Conservation (phyloP, 208 protist species). For the Leptomonas seymouri region DNA sequence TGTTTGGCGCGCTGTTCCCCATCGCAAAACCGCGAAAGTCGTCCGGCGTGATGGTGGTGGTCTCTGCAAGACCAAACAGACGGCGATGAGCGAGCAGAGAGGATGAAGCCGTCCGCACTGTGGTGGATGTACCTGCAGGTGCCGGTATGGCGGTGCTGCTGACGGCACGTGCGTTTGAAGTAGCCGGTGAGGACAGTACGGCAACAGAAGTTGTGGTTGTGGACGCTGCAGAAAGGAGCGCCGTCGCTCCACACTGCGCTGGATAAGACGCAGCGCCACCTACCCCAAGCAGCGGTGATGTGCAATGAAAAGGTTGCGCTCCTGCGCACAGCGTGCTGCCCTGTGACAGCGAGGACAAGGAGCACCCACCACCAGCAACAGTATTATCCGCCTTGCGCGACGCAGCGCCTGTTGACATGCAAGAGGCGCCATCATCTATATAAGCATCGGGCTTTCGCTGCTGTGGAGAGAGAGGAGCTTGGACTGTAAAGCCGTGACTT, state of each 20-base stretch:
- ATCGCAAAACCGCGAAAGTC: conserved; percentile 8
- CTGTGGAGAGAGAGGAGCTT: not conserved
- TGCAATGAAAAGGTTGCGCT: not conserved
- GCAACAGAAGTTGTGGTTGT: not conserved
- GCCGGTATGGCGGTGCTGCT: not conserved
- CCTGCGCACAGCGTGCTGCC: not conserved
- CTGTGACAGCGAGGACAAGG: not conserved
- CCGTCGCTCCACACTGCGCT: not conserved
- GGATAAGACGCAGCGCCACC: not conserved
- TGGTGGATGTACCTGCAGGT: not conserved
- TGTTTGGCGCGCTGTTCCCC: conserved; percentile 16
- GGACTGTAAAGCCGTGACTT: not conserved
- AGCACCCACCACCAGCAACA: not conserved
- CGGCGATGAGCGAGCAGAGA: conserved; percentile 1
- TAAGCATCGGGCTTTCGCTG: not conserved
- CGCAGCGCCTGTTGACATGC: not conserved
- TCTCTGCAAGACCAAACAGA: conserved; percentile 10
- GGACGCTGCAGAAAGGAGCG: not conserved
- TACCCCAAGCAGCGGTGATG: not conserved
- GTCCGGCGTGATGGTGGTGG: not conserved
- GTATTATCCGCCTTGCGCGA: not conserved
- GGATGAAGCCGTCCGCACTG: conserved; percentile 5
- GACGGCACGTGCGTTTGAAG: not conserved
- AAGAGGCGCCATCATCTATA: not conserved
- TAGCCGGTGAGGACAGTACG: not conserved